Percentiles rank a stretch among this genome's conserved stretches.
Evolutionary conservation across 331 rosid species (phyloP).

Genomic region (Ulmus americana): DNA sequence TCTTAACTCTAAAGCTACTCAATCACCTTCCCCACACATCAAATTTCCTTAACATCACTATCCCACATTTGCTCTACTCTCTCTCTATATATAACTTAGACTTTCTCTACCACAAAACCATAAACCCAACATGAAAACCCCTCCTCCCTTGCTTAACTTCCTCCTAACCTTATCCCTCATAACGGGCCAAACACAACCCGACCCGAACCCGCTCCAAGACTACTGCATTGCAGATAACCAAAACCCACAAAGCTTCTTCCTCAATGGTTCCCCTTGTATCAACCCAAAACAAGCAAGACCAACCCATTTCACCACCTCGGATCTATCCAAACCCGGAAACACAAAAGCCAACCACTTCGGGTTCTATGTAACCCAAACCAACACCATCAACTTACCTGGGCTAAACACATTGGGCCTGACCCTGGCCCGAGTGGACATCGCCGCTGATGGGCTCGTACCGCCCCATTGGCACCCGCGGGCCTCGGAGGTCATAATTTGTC

Average conservation of each 20-base stretch:
- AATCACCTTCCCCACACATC: slow-evolving; percentile 25
- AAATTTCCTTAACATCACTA: slow-evolving; percentile 22
- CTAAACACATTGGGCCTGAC: slow-evolving; percentile 59
- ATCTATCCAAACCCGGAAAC: slow-evolving; percentile 40
- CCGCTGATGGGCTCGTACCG: slow-evolving; percentile 23
- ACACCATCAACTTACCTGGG: slow-evolving; percentile 34
- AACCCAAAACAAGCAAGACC: slow-evolving; percentile 42
- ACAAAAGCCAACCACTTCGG: slow-evolving; percentile 34
- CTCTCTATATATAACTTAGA: background rate
- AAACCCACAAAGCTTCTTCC: slow-evolving; percentile 23
- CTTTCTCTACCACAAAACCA: background rate
- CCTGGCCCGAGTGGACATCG: slow-evolving; percentile 36
- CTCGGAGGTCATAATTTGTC: slow-evolving; percentile 48
- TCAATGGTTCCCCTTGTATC: slow-evolving; percentile 60
- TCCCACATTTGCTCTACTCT: slow-evolving; percentile 9
- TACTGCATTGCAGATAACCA: slow-evolving; percentile 60
- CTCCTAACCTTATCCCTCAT: slow-evolving; percentile 23
- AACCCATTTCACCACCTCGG: slow-evolving; percentile 49
- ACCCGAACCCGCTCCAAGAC: slow-evolving; percentile 61
- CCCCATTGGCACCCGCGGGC: slow-evolving; percentile 67
- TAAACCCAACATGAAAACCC: slow-evolving; percentile 26
- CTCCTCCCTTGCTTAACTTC: slow-evolving; percentile 19
- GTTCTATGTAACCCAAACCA: slow-evolving; percentile 35
- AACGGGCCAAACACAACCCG: slow-evolving; percentile 30
- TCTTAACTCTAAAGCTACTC: slow-evolving; percentile 67